A percentile compares a stretch with the other conserved stretches of the same genome.
Conservation (phyloP, 2,329 filamentous ascomycete species). For the Xylaria sp. region DNA sequence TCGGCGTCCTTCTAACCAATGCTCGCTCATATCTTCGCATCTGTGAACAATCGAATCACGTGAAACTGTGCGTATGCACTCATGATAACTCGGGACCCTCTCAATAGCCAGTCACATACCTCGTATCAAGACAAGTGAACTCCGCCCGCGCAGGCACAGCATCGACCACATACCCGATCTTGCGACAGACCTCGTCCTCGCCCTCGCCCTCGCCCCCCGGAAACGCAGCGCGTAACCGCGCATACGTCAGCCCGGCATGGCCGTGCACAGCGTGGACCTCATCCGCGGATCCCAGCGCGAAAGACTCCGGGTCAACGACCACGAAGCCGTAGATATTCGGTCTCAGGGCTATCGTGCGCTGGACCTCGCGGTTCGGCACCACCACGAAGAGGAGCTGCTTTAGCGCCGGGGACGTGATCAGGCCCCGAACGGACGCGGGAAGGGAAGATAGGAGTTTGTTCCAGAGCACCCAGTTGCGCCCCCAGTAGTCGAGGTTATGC, state of each 20-base stretch:
- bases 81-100: neutral
- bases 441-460: conserved; percentile 7
- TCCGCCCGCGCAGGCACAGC: neutral
- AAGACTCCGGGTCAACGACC: neutral
- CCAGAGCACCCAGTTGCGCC: conserved; percentile 16
- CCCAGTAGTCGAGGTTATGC: conserved; percentile 4
- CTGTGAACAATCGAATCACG: neutral
- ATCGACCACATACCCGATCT: conserved; percentile 4
- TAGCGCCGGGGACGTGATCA: neutral
- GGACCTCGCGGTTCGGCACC: neutral
- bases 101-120: neutral
- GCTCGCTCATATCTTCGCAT: neutral
- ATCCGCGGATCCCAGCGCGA: neutral
- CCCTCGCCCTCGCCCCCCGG: neutral
- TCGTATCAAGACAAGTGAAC: conserved; percentile 1
- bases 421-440: neutral
- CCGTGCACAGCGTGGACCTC: neutral
- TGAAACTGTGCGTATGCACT: neutral
- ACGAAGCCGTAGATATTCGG: neutral
- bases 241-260: neutral
- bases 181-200: neutral
- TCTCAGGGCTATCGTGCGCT: neutral
- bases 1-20: neutral
- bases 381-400: conserved; percentile 17
- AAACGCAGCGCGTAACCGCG: neutral